Percentiles rank a stretch among this genome's conserved stretches.
phyloP scores from a whole-genome alignment of 805 yeast genomes.

The Ogataea degrootiae region DNA sequence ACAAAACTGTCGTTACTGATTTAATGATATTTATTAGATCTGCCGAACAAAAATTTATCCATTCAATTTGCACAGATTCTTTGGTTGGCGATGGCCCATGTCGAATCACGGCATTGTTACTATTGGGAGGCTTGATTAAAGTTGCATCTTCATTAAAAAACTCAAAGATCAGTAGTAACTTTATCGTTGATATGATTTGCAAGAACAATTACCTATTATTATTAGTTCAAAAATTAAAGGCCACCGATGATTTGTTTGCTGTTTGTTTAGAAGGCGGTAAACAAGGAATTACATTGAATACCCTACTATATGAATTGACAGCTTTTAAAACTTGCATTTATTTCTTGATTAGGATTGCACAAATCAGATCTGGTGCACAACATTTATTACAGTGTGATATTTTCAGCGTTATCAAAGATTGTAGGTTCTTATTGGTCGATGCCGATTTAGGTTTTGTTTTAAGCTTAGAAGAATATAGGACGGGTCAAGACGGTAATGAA shows the following conservation, averaged over 20 bases:
- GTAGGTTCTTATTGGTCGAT: constrained; percentile 58
- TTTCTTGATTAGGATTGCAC: constrained; percentile 69
- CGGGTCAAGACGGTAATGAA: constrained; percentile 3
- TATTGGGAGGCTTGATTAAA: constrained; percentile 48
- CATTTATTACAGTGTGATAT: constrained; percentile 71
- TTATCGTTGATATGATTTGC: constrained; percentile 56
- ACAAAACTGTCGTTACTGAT: constrained; percentile 39
- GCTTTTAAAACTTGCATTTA: constrained; percentile 69
- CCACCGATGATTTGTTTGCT: constrained; percentile 60
- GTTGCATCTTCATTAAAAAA: constrained; percentile 46
- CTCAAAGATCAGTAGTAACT: constrained; percentile 46
- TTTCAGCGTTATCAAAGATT: constrained; percentile 54
- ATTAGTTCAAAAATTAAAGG: constrained; percentile 60
- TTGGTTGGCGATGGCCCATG: constrained; percentile 73
- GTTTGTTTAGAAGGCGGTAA: constrained; percentile 27
- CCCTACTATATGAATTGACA: constrained; percentile 67
- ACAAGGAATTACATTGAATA: constrained; percentile 41
- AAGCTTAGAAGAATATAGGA: constrained; percentile 14
- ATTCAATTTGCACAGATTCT: constrained; percentile 70
- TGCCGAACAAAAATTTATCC: constrained; percentile 55
- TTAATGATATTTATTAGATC: constrained; percentile 52
- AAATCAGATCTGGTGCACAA: constrained; percentile 71
- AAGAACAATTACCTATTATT: constrained; percentile 62
- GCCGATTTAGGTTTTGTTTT: constrained; percentile 69
- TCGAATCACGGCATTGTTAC: constrained; percentile 68